Evolutionary conservation across 2,329 filamentous ascomycete species (phyloP), one percentile per base, ranked within the genome.

Genomic region (Thelonectria rubi): DNA sequence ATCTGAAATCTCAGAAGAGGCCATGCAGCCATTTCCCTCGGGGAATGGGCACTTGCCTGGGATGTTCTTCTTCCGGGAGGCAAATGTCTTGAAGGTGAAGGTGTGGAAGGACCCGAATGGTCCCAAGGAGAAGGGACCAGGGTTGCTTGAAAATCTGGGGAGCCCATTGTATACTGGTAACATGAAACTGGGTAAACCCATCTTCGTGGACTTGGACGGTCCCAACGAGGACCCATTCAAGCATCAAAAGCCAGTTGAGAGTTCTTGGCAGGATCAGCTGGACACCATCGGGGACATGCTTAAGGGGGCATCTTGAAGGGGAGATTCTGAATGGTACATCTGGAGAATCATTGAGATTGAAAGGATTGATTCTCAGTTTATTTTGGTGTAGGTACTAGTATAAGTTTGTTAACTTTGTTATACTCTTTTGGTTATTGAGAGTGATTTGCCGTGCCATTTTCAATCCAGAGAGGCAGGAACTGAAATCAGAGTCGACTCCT

Each of bases 11-110:
- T 74, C 70, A 11, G 79, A 80, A 47, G 72, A 67, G 1, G 62
- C 77, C 0, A 75, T 79, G 73, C 79, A 80, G 24, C 78, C 79
- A 0, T 77, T 80, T 52, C 70, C 75, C 2, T 58, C 63, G 15
- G 51, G 6, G 1, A 70, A 70, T 15, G 17, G 58, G 1, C 47
- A 57, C 2, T 15, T 69, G 0, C 32, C 42, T 0, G 64, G 68
- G 5, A 20, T 55, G 0, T 70, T 69, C 32, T 67, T 70, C 53
- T 70, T 70, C 2, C 11, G 47, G 0, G 26, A 39, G 2, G 42
- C 20, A 0, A 55, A 55, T 12, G 30, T 15, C 2, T 69, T 69
- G 20, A 26, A 53, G 17, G 61, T 68, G 1, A 42, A 42, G 18
- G 26, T 69, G 0, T 69, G 53, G 63, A 50, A 65, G 11, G 67